phyloP scores from a whole-genome alignment of 331 rosid species.

The Pyracantha coccinea region DNA sequence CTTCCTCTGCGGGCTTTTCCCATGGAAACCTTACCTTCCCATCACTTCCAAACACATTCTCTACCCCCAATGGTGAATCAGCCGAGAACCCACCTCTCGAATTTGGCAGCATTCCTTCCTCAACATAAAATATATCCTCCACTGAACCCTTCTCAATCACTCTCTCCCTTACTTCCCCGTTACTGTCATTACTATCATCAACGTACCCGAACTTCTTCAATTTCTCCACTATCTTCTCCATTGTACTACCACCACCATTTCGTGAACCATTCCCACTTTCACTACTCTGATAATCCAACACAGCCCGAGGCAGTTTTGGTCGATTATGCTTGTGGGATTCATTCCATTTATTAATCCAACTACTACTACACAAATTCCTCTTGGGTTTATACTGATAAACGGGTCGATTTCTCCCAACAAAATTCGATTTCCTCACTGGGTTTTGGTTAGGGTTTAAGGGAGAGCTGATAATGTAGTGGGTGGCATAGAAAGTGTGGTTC shows the following conservation, averaged over 20 bases:
- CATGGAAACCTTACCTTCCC: slow-evolving; percentile 83
- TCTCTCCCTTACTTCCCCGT: slow-evolving; percentile 21
- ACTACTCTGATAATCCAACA: slow-evolving; percentile 40
- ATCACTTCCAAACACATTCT: slow-evolving; percentile 49
- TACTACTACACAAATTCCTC: slow-evolving; percentile 20
- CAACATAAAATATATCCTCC: slow-evolving; percentile 75
- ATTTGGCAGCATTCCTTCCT: slow-evolving; percentile 90
- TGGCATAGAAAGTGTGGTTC: slow-evolving; percentile 15
- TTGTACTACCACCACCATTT: slow-evolving; percentile 46
- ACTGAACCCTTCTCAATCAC: slow-evolving; percentile 86
- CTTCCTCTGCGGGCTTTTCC: slow-evolving; percentile 66
- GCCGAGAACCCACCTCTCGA: slow-evolving; percentile 65
- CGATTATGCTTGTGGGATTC: slow-evolving; percentile 23
- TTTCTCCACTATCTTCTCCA: slow-evolving; percentile 84
- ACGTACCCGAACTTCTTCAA: slow-evolving; percentile 80
- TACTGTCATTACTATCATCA: slow-evolving; percentile 27
- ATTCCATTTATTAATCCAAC: slow-evolving; percentile 71
- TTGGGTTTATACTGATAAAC: slow-evolving; percentile 6
- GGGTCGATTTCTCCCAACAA: slow-evolving; percentile 16
- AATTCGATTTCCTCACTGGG: slow-evolving; percentile 22
- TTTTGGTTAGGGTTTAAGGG: slow-evolving; percentile 13
- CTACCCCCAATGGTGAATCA: slow-evolving; percentile 59
- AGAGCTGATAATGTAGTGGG: slow-evolving; percentile 2
- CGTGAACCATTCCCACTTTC: slow-evolving; percentile 39
- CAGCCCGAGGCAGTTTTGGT: slow-evolving; percentile 48